phyloP scores from a whole-genome alignment of 495 filamentous ascomycete species.

The Amniculicola lignicola region DNA sequence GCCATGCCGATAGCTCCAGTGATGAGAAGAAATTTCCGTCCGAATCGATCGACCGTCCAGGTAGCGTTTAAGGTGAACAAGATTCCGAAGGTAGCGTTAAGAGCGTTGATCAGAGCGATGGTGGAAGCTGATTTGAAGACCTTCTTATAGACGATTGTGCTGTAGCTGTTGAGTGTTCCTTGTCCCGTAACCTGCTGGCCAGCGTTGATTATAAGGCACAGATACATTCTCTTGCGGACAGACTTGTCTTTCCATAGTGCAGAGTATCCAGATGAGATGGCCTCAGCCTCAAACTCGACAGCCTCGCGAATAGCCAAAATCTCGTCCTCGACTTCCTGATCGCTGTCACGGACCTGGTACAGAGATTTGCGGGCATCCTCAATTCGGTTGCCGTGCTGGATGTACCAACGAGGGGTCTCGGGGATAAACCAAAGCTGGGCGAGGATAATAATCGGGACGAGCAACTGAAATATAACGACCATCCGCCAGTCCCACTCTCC shows the following conservation, averaged over 20 bases:
- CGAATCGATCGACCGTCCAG: constrained; percentile 50
- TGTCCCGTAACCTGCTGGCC: constrained; percentile 62
- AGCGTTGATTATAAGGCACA: constrained; percentile 57
- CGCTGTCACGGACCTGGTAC: constrained; percentile 52
- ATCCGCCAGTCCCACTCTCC: constrained; percentile 63
- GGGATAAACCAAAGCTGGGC: constrained; percentile 54
- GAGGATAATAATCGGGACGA: constrained; percentile 55
- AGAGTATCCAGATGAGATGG: constrained; percentile 54
- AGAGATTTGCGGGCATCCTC: constrained; percentile 54
- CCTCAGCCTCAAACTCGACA: constrained; percentile 61
- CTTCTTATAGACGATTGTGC: constrained; percentile 61
- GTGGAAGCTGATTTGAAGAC: constrained; percentile 50
- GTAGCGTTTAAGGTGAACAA: constrained; percentile 36
- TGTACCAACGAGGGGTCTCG: constrained; percentile 59
- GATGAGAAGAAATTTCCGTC: constrained; percentile 57
- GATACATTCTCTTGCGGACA: constrained; percentile 54
- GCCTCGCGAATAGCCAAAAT: constrained; percentile 57
- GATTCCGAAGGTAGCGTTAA: constrained; percentile 45
- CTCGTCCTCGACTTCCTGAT: constrained; percentile 59
- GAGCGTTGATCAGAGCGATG: constrained; percentile 36
- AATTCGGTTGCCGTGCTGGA: constrained; percentile 52
- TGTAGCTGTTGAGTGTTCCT: constrained; percentile 62
- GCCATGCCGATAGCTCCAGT: constrained; percentile 59
- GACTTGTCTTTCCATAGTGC: constrained; percentile 62
- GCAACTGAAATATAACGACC: constrained; percentile 61